Evolutionary conservation across 163 green algal species (phyloP).

Genomic region (Smithsoniella earleae): DNA sequence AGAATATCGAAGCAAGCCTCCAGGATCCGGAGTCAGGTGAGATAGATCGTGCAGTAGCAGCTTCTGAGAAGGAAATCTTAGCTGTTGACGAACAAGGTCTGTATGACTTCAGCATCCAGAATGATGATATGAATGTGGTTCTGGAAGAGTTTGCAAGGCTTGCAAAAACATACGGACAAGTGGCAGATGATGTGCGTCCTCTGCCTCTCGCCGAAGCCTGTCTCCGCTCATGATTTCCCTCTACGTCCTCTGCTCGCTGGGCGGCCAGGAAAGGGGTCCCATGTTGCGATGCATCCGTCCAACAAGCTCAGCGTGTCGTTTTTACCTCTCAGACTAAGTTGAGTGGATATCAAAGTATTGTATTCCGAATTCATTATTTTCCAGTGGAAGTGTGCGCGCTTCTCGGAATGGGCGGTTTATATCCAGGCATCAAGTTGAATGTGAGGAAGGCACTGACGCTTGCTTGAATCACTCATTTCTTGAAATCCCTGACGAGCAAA

Average conservation of each 20-base stretch:
- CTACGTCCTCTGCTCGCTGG: not conserved
- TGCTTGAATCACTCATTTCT: too few species aligned
- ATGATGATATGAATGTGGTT: not conserved
- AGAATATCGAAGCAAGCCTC: not conserved
- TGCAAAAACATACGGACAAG: not conserved
- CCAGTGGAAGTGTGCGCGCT: too few species aligned
- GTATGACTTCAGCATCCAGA: constrained; percentile 18
- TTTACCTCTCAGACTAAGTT: too few species aligned
- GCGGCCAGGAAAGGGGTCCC: not conserved
- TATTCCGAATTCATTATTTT: too few species aligned
- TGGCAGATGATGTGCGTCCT: not conserved
- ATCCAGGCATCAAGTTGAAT: too few species aligned
- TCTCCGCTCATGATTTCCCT: not conserved
- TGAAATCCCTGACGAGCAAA: too few species aligned
- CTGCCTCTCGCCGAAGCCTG: not conserved
- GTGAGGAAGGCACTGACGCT: too few species aligned
- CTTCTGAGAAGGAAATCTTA: constrained; percentile 13
- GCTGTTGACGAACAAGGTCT: constrained; percentile 4
- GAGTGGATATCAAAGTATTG: too few species aligned
- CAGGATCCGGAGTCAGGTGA: not conserved
- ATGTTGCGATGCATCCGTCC: not conserved
- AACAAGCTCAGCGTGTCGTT: not conserved
- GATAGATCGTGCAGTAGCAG: not conserved
- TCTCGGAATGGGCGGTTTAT: too few species aligned
- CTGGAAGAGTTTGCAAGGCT: not conserved